These are phyloP conservation scores for Epichloe festucae DNA, from an alignment of 2,329 filamentous ascomycete genomes.

Conservation along the genomic window DNA sequence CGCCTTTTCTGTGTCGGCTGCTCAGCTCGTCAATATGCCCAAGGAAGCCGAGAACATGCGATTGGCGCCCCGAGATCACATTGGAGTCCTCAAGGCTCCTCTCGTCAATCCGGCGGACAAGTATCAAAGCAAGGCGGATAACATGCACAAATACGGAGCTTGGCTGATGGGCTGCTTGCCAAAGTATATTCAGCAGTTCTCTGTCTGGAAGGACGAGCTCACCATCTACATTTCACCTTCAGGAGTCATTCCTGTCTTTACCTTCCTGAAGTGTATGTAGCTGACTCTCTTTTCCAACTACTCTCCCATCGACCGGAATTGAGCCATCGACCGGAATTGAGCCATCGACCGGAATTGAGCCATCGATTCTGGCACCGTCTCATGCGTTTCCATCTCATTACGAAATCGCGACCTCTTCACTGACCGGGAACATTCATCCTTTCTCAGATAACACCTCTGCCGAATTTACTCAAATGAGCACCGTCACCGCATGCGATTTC, in stretches of 20 bases:
- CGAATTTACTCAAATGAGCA: slow-evolving; percentile 87
- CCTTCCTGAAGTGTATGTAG: slow-evolving; percentile 67
- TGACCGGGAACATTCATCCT: neutral
- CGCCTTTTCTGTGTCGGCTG: slow-evolving; percentile 37
- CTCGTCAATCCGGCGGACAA: slow-evolving; percentile 89
- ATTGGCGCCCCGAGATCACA: slow-evolving; percentile 42
- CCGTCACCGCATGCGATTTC: slow-evolving; percentile 91
- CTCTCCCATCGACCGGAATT: neutral
- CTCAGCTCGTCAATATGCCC: slow-evolving; percentile 39
- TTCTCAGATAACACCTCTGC: slow-evolving; percentile 76
- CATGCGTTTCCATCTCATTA: neutral
- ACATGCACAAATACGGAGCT: slow-evolving; percentile 86
- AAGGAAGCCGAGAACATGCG: slow-evolving; percentile 56
- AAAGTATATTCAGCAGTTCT: slow-evolving; percentile 98
- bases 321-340: neutral
- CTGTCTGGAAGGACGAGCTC: slow-evolving; percentile 98
- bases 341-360: neutral
- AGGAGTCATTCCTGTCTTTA: slow-evolving; percentile 82
- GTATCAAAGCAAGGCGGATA: slow-evolving; percentile 73
- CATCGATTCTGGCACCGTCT: neutral
- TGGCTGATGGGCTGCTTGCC: slow-evolving; percentile 95
- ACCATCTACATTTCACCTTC: slow-evolving; percentile 83
- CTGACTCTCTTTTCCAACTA: neutral
- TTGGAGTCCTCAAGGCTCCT: slow-evolving; percentile 58
- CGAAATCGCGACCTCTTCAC: neutral